Evolutionary conservation across 805 yeast species (phyloP).

Genomic region (Kodamaea restingae): DNA sequence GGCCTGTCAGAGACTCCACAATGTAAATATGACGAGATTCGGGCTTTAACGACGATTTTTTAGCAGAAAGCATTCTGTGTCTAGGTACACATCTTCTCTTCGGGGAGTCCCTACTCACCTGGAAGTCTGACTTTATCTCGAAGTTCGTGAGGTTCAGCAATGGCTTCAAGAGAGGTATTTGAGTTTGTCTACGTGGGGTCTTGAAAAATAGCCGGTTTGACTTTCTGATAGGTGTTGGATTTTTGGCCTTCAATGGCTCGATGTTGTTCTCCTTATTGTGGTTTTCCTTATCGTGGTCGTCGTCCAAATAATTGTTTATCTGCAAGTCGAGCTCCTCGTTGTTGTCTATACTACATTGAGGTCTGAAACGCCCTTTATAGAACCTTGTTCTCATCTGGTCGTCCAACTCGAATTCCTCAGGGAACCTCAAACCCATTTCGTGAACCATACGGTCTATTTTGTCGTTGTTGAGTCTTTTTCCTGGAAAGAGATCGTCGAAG

Average conservation of each 20-base stretch:
- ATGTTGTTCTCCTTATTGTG: too few relatives aligned
- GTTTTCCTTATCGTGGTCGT: conserved; percentile 30
- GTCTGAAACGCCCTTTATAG: conserved; percentile 31
- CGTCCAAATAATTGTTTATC: conserved; percentile 20
- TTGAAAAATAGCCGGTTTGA: conserved; percentile 18
- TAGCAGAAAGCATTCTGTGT: conserved; percentile 21
- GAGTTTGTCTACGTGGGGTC: conserved; percentile 13
- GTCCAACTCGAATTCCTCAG: conserved; percentile 25
- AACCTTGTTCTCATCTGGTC: conserved; percentile 33
- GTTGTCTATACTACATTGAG: conserved; percentile 14
- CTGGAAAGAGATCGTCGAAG: conserved; percentile 13
- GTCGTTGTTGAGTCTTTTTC: conserved; percentile 26
- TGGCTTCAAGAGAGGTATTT: conserved; percentile 29
- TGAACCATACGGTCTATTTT: conserved; percentile 36
- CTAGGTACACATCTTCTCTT: conserved; percentile 44
- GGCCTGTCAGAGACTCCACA: conserved; percentile 61
- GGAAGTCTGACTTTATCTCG: conserved; percentile 11
- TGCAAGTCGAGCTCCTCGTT: conserved; percentile 33
- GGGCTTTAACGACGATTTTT: conserved; percentile 30
- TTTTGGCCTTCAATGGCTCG: conserved; percentile 19
- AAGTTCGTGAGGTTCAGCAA: conserved; percentile 18
- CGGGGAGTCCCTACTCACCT: conserved; percentile 28
- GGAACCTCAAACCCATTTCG: conserved; percentile 20
- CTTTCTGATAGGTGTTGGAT: conserved; percentile 17
- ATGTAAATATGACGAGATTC: conserved; percentile 36